Evolutionary conservation across 1,139 yeast genomes (phyloP).

Genomic region (Zygoascus meyerae): DNA sequence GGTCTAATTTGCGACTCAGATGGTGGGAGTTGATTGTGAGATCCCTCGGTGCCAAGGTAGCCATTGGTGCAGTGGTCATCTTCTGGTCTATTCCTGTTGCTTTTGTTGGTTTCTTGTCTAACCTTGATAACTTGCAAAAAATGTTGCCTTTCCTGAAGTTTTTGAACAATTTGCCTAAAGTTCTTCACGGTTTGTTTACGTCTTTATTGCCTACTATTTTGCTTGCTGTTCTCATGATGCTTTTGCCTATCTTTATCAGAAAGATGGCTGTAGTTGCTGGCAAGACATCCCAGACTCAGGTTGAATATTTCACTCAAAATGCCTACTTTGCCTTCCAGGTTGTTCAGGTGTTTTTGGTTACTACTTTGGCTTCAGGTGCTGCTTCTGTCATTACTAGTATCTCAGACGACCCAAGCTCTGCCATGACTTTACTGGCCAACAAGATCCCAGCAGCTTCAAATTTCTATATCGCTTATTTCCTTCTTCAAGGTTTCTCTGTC

Average conservation of each 20-base stretch:
- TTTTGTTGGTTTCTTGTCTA: conserved; percentile 88
- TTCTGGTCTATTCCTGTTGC: conserved; percentile 97
- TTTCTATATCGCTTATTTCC: conserved; percentile 52
- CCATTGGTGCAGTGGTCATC: conserved; percentile 54
- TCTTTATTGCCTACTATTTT: conserved; percentile 81
- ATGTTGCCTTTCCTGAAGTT: conserved; percentile 68
- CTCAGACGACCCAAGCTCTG: conserved; percentile 55
- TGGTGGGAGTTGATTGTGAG: conserved; percentile 80
- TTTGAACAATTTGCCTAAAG: conserved; percentile 60
- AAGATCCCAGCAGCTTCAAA: conserved; percentile 87
- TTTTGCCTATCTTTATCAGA: conserved; percentile 76
- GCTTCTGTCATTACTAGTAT: conserved; percentile 68
- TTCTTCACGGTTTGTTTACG: conserved; percentile 72
- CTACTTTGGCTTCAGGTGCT: conserved; percentile 78
- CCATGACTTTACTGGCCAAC: conserved; percentile 62
- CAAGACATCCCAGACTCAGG: conserved; percentile 58
- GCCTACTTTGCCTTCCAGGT: conserved; percentile 89
- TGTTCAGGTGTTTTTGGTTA: conserved; percentile 74
- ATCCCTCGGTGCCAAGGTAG: conserved; percentile 51
- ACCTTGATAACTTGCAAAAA: conserved; percentile 53
- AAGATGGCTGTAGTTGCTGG: conserved; percentile 71
- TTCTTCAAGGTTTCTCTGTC: conserved; percentile 76
- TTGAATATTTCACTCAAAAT: conserved; percentile 76
- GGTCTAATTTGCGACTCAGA: conserved; percentile 77
- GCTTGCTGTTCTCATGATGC: conserved; percentile 74